Evolutionary conservation across 768 basidiomycete genomes (phyloP).

Genomic region (Paxillus involutus): DNA sequence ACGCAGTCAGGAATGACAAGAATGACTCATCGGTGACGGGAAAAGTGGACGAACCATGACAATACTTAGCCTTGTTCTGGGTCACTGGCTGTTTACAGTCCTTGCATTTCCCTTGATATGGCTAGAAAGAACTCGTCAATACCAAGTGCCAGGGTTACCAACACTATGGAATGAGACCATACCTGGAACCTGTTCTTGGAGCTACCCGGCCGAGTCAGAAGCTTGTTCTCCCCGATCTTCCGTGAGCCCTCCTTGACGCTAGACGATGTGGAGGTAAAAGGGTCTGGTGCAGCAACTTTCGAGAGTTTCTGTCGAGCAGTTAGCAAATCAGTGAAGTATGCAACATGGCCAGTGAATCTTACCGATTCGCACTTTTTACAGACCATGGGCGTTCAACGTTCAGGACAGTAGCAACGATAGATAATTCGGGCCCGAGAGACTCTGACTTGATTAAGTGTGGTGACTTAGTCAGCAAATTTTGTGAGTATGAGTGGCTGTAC

Average conservation of each 20-base stretch:
- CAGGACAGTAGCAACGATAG: background rate
- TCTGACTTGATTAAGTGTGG: too few relatives aligned
- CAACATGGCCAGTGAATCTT: slow-evolving; percentile 23
- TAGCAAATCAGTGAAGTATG: slow-evolving; percentile 2
- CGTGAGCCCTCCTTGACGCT: slow-evolving; percentile 80
- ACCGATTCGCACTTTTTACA: slow-evolving; percentile 86
- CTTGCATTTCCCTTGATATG: slow-evolving; percentile 85
- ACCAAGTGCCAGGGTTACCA: background rate
- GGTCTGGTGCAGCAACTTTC: slow-evolving; percentile 87
- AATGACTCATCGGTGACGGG: background rate
- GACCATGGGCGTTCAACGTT: slow-evolving; percentile 54
- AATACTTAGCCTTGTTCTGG: slow-evolving; percentile 87
- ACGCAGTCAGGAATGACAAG: slow-evolving; percentile 41
- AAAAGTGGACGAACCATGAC: slow-evolving; percentile 61
- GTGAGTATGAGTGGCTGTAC: too few relatives aligned
- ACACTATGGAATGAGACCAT: slow-evolving; percentile 26
- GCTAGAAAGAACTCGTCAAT: slow-evolving; percentile 41
- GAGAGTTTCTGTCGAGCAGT: slow-evolving; percentile 70
- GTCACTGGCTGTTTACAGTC: slow-evolving; percentile 84
- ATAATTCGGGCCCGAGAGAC: too few relatives aligned
- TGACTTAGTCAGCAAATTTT: slow-evolving; percentile 18
- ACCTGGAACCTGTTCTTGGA: slow-evolving; percentile 81
- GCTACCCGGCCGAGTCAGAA: slow-evolving; percentile 64
- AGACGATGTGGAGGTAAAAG: slow-evolving; percentile 70
- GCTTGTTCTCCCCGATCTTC: slow-evolving; percentile 84